phyloP scores from a whole-genome alignment of 345 rosid species.

The Angophora floribunda region DNA sequence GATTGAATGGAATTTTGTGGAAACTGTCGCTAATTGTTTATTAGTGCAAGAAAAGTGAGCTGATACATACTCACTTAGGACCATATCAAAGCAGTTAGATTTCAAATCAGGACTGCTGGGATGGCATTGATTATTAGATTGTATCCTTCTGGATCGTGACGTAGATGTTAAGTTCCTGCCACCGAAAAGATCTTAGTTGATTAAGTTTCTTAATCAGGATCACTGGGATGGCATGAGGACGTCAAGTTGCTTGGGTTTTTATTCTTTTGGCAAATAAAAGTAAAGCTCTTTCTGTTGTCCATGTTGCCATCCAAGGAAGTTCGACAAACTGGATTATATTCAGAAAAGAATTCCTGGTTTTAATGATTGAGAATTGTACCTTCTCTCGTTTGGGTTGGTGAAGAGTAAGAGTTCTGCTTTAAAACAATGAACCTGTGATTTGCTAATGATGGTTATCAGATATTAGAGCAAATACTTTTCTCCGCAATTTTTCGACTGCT shows the following conservation, averaged over 20 bases:
- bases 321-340: not conserved
- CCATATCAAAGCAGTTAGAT: not conserved
- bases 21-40: not conserved
- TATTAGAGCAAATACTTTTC: not conserved
- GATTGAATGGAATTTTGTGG: not conserved
- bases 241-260: not conserved
- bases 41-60: not conserved
- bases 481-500: not conserved
- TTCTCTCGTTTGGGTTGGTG: not conserved
- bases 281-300: not conserved
- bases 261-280: not conserved
- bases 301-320: not conserved
- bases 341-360: not conserved
- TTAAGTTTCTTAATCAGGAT: not conserved
- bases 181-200: not conserved
- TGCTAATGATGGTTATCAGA: not conserved
- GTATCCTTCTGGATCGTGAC: not conserved
- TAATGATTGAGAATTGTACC: not conserved
- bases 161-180: not conserved
- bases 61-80: not conserved
- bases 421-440: not conserved
- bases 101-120: not conserved
- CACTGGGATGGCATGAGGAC: not conserved
- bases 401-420: not conserved
- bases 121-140: not conserved